Conservation (phyloP, 139 green algal species). For the Nannochloris sp. region DNA sequence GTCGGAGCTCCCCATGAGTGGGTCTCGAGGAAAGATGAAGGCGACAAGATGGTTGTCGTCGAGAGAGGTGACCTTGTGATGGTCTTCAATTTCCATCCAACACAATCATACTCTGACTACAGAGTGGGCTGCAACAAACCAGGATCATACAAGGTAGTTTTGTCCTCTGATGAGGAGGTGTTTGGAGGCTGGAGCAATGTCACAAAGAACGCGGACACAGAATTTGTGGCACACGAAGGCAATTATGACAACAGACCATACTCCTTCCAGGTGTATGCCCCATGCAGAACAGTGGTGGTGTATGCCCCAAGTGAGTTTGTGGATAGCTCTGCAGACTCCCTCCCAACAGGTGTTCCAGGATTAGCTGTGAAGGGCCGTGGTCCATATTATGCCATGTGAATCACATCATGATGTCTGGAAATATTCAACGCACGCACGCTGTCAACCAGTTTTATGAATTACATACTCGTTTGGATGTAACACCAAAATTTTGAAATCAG, state of each 20-base stretch:
- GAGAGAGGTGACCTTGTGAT: conserved; percentile 92
- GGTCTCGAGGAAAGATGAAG: conserved; percentile 70
- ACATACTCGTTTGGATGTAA: no score
- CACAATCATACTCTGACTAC: conserved; percentile 82
- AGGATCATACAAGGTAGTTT: conserved; percentile 58
- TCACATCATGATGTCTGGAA: not conserved
- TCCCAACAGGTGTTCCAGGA: conserved; percentile 64
- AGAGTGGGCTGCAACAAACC: conserved; percentile 67
- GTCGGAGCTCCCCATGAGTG: conserved; percentile 66
- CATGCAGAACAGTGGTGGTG: conserved; percentile 68
- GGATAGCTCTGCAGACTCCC: conserved; percentile 62
- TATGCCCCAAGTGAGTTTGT: conserved; percentile 67
- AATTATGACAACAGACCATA: conserved; percentile 57
- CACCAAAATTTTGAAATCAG: no score
- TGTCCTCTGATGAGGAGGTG: conserved; percentile 74
- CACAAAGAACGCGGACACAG: conserved; percentile 63
- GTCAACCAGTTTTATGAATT: no score
- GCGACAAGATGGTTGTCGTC: conserved; percentile 90
- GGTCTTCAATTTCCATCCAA: conserved; percentile 99
- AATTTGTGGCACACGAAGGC: conserved; percentile 28
- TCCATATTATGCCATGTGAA: conserved; percentile 29
- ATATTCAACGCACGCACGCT: not conserved
- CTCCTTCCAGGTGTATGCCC: conserved; percentile 66
- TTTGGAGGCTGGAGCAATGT: conserved; percentile 82
- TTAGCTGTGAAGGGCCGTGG: conserved; percentile 74